phyloP scores from a whole-genome alignment of 1,284 basidiomycete species.

The Coniferiporia sulphurascens region DNA sequence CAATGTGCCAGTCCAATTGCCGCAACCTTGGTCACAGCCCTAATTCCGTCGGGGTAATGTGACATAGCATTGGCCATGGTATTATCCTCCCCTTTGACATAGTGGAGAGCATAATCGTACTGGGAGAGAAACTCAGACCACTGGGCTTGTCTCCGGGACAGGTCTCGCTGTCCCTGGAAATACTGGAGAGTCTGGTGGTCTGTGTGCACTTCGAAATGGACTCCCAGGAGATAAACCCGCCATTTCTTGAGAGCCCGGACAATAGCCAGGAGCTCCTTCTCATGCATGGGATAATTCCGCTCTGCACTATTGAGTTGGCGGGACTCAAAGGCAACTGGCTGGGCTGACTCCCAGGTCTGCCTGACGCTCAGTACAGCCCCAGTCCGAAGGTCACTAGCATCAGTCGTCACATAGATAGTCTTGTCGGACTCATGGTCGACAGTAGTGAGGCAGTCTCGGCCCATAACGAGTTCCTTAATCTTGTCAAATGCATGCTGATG shows the following conservation, averaged over 20 bases:
- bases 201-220: constrained; percentile 31
- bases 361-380: constrained; percentile 34
- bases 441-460: constrained; percentile 26
- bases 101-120: constrained; percentile 31
- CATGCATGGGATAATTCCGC: constrained; percentile 34
- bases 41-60: constrained; percentile 24
- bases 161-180: constrained; percentile 32
- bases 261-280: constrained; percentile 35
- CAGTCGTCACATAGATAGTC: constrained; percentile 33
- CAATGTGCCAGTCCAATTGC: background rate
- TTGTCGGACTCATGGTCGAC: constrained; percentile 32
- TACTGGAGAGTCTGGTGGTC: constrained; percentile 38
- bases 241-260: constrained; percentile 33
- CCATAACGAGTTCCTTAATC: constrained; percentile 32
- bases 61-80: constrained; percentile 34
- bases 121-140: constrained; percentile 36
- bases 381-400: constrained; percentile 30
- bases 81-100: constrained; percentile 34
- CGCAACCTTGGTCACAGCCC: too few relatives aligned
- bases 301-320: constrained; percentile 27
- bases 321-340: constrained; percentile 33
- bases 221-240: constrained; percentile 30
- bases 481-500: constrained; percentile 34
- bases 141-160: constrained; percentile 30
- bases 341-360: constrained; percentile 25